A percentile compares a stretch with the other conserved stretches of the same genome.
Conservation (phyloP, 2,329 filamentous ascomycete species). For the Ophiostoma fasciatum region DNA sequence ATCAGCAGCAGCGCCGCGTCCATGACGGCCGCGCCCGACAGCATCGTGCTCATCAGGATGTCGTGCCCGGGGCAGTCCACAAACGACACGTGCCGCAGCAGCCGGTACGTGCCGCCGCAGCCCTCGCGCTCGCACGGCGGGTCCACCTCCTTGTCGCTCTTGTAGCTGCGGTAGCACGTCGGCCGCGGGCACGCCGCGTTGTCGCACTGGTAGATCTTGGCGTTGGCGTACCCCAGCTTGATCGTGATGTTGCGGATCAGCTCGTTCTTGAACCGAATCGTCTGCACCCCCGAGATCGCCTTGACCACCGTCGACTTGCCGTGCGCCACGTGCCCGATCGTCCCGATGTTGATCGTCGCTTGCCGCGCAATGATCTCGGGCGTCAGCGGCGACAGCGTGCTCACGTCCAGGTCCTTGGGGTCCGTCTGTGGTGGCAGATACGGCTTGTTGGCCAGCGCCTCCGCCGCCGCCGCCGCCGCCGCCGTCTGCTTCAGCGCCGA, state of each 20-base stretch:
- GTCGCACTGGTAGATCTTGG: slow-evolving; percentile 98
- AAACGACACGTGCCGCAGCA: slow-evolving; percentile 91
- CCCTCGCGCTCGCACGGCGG: slow-evolving; percentile 90
- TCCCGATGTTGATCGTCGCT: slow-evolving; percentile 98
- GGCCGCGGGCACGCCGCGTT: slow-evolving; percentile 81
- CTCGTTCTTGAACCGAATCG: slow-evolving; percentile 99
- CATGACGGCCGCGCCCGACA: slow-evolving; percentile 99
- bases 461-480: slow-evolving; percentile 24
- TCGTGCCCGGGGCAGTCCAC: slow-evolving; percentile 99
- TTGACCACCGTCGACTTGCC: slow-evolving; percentile 98
- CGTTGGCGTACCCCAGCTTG: slow-evolving; percentile 98
- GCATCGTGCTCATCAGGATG: slow-evolving; percentile 99
- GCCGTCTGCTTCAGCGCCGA: slow-evolving; percentile 71
- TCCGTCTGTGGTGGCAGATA: slow-evolving; percentile 76
- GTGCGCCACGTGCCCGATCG: slow-evolving; percentile 97
- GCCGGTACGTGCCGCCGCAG: slow-evolving; percentile 72
- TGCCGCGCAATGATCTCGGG: slow-evolving; percentile 96
- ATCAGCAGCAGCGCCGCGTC: slow-evolving; percentile 93
- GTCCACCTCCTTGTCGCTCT: slow-evolving; percentile 97
- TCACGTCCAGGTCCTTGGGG: slow-evolving; percentile 73
- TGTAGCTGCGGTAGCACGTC: slow-evolving; percentile 91
- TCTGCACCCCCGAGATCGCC: slow-evolving; percentile 97
- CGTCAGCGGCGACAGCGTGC: slow-evolving; percentile 66
- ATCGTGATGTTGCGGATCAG: slow-evolving; percentile 98
- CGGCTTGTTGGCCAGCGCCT: slow-evolving; percentile 38